Conservation (phyloP, 2,329 filamentous ascomycete genomes). For the Nemania abortiva region DNA sequence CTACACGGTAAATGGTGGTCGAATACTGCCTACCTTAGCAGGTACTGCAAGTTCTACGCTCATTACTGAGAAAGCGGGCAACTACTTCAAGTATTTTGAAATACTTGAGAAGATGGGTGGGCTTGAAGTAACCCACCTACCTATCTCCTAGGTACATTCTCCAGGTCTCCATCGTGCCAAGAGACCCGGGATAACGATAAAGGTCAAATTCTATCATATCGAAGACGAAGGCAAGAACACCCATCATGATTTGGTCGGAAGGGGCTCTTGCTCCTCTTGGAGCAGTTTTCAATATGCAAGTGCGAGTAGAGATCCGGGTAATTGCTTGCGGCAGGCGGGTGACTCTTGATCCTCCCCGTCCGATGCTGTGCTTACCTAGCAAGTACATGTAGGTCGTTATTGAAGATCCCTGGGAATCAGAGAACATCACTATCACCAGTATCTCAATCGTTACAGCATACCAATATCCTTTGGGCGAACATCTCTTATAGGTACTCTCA, state of each 20-base stretch:
- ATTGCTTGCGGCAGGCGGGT: neutral
- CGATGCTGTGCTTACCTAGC: neutral
- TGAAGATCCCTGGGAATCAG: neutral
- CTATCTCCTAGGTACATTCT: neutral
- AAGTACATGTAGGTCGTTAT: neutral
- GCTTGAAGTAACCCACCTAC: neutral
- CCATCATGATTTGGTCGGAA: neutral
- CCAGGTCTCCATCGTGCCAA: neutral
- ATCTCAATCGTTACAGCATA: slow-evolving; percentile 2
- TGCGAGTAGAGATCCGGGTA: neutral
- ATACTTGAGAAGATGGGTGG: neutral
- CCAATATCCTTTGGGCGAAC: slow-evolving; percentile 29
- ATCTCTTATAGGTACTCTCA: slow-evolving; percentile 34
- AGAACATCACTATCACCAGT: slow-evolving; percentile 1
- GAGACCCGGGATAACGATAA: neutral
- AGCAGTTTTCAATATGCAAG: neutral
- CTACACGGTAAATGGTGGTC: neutral
- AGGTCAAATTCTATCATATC: neutral
- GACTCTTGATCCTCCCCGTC: neutral
- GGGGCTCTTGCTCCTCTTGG: neutral
- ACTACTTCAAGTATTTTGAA: neutral
- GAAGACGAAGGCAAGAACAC: slow-evolving; percentile 15
- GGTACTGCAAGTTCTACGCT: neutral
- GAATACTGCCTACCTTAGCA: neutral
- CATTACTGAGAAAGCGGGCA: neutral